Evolutionary conservation across 345 rosid species (phyloP), one percentile per base, ranked within the genome.

Genomic region (Pugionium dolabratum): DNA sequence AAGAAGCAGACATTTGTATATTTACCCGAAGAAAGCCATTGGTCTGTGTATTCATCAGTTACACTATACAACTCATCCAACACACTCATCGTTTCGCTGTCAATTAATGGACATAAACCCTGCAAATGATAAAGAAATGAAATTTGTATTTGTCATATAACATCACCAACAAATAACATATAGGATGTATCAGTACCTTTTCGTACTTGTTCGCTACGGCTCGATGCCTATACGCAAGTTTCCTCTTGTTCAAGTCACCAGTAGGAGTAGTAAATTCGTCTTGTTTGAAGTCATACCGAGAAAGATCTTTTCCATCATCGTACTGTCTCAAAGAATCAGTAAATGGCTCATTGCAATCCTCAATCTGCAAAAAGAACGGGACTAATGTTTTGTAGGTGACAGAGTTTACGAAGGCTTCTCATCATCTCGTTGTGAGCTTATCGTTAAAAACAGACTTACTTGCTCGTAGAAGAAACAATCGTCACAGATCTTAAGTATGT

Each of bases 21-120:
- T n/a, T 42, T 77, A 86, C 97, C 97, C 0, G 97, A 86, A 31
- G 97, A 88, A 29, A 88, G 84, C 97, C 96, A 91, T 64, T 64
- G 71, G 50, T 86, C 96, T 26, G 98, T 91, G 67, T 76, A 91
- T 54, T 66, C 87, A 74, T 91, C 98, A 25, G 95, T 91, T 69
- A 73, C 61, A n/a, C 80, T 68, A 55, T 88, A 91, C 76, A 91
- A 78, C 43, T 85, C 82, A 62, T 91, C 81, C 78, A 82, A 82
- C 10, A 46, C 33, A 52, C 69, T 82, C 70, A 75, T 76, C 43
- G 62, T 71, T 63, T 77, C 84, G 10, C 64, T 75, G 69, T 83
- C 84, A 81, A 86, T 58, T 28, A 81, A 18, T 64, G 67, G 62
- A 66, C 40, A 59, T 54, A 88, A 79, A 49, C 98, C 98, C 98